Evolutionary conservation across 2,329 filamentous ascomycete species (phyloP).

Genomic region (Zelopaecilomyces penicillatus): DNA sequence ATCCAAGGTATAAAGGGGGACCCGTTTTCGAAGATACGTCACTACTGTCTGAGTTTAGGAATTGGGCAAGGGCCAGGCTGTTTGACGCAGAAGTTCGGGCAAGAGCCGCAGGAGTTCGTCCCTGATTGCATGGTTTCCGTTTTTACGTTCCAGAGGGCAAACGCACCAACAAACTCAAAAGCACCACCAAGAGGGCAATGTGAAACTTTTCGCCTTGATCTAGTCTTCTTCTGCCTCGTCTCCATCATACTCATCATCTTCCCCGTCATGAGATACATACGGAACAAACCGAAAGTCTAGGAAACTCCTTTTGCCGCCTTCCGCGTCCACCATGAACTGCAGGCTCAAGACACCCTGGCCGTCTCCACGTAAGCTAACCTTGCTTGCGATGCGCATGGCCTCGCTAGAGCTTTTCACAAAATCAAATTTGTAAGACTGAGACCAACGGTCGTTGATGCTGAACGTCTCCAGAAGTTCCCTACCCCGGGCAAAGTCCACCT

Average conservation of each 20-base stretch:
- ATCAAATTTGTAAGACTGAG: conserved; percentile 77
- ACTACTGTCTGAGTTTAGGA: too few species aligned
- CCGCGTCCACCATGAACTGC: conserved; percentile 92
- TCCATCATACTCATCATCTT: conserved; percentile 18
- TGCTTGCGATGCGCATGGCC: conserved; percentile 88
- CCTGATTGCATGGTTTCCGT: too few species aligned
- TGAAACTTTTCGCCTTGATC: too few species aligned
- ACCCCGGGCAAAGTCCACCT: conserved; percentile 57
- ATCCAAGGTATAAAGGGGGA: too few species aligned
- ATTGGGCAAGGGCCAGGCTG: too few species aligned
- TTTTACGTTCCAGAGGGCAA: too few species aligned
- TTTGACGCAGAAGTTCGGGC: too few species aligned
- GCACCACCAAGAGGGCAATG: too few species aligned
- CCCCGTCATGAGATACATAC: conserved; percentile 52
- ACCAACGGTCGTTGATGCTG: conserved; percentile 49
- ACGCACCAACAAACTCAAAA: too few species aligned
- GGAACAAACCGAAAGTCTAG: conserved; percentile 79
- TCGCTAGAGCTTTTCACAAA: conserved; percentile 77
- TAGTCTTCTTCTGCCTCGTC: conserved; percentile 12
- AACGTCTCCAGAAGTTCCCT: conserved; percentile 68
- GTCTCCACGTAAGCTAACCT: conserved; percentile 86
- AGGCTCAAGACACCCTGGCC: conserved; percentile 83
- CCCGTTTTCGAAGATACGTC: too few species aligned
- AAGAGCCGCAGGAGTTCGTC: too few species aligned
- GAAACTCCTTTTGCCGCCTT: conserved; percentile 61